These are phyloP conservation scores for Drosera spatulata DNA, from an alignment of 179 eudicot genomes.

Conservation along the genomic window DNA sequence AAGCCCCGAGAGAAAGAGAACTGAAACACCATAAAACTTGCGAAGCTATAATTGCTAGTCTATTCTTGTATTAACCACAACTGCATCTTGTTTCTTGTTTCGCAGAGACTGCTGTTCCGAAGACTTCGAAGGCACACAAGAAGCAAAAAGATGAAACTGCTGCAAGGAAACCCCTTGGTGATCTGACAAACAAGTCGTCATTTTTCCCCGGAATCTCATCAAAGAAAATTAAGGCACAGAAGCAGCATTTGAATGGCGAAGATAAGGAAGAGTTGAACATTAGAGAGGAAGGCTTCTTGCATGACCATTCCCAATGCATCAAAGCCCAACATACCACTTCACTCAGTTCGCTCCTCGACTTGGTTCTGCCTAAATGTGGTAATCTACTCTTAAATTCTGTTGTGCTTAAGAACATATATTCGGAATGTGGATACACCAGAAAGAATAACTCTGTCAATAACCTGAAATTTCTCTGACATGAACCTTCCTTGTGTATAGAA, in stretches of 20 bases:
- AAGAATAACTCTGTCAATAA: not conserved
- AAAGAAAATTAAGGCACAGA: not conserved
- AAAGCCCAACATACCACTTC: not conserved
- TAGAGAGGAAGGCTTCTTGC: not conserved
- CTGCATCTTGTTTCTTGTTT: not conserved
- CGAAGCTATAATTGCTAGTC: too few relatives aligned
- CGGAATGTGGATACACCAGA: not conserved
- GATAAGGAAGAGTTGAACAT: not conserved
- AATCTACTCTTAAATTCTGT: not conserved
- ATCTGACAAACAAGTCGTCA: not conserved
- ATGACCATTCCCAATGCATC: not conserved
- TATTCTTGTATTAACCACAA: too few relatives aligned
- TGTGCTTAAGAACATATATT: not conserved
- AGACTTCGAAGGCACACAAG: not conserved
- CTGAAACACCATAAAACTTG: too few relatives aligned
- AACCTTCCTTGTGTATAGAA: too few relatives aligned
- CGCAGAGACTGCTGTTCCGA: not conserved
- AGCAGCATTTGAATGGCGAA: not conserved
- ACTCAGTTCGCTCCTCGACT: not conserved
- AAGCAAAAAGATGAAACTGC: not conserved
- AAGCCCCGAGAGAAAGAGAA: too few relatives aligned
- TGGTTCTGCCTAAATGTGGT: constrained; percentile 1
- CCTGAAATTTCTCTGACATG: too few relatives aligned
- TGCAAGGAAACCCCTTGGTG: constrained; percentile 1
- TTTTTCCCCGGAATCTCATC: not conserved